These are phyloP conservation scores for Ascochyta koolunga DNA, from an alignment of 2,329 filamentous ascomycete species.

Conservation along the genomic window DNA sequence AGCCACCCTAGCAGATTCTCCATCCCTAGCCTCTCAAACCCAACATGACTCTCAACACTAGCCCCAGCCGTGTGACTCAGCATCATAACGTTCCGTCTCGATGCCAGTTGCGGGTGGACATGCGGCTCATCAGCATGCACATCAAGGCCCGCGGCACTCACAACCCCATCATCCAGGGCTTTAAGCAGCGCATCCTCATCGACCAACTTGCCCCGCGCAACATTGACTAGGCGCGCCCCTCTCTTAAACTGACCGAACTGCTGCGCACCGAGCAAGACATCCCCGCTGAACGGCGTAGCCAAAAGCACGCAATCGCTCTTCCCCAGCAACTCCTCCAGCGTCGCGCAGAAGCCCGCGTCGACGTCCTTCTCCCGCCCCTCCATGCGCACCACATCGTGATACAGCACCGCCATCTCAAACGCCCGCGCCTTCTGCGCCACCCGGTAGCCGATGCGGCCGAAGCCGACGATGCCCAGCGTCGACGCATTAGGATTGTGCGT, in stretches of 20 bases:
- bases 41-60: constrained; percentile 69
- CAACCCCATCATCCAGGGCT: constrained; percentile 60
- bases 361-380: constrained; percentile 53
- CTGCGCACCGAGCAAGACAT: constrained; percentile 56
- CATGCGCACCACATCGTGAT: constrained; percentile 65
- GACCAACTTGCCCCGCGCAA: constrained; percentile 68
- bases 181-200: constrained; percentile 68
- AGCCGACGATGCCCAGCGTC: constrained; percentile 69
- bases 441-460: constrained; percentile 62
- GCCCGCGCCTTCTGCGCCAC: constrained; percentile 65
- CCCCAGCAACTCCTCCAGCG: constrained; percentile 59
- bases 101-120: constrained; percentile 57
- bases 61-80: constrained; percentile 73
- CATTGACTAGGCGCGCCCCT: constrained; percentile 67
- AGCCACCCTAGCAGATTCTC: constrained; percentile 69
- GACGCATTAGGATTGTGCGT: constrained; percentile 69
- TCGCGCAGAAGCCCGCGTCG: constrained; percentile 60
- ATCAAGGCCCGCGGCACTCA: constrained; percentile 65
- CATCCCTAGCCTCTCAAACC: constrained; percentile 71
- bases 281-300: constrained; percentile 62
- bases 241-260: constrained; percentile 59
- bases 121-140: constrained; percentile 67
- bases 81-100: constrained; percentile 59
- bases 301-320: constrained; percentile 66
- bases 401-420: constrained; percentile 71